Base-by-base conservation (phyloP, 345 rosid species). In the Abelmoschus esculentus region DNA sequence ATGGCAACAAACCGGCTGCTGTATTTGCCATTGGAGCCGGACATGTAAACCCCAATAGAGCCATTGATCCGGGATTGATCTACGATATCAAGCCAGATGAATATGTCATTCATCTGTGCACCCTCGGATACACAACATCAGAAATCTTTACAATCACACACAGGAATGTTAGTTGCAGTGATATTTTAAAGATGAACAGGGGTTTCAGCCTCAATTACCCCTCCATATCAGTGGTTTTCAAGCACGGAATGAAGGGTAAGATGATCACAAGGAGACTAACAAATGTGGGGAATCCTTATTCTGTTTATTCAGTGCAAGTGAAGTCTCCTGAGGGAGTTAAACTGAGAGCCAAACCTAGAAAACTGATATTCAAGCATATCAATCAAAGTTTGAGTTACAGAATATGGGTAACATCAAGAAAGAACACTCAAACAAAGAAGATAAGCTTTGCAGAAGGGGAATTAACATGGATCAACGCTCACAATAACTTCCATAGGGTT, bases 141-240 rank as follows among this genome's bases (percentile, higher is more conserved):
- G 93, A 93, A 18, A 76, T 91, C 73, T 75, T 89, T 71, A 74
- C 90, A 17, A 84, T 88, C 80, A 89, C 95, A 68, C 97, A 89
- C 52, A 85, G 79, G 76, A 91, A 91, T 28, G 76, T 87, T 3
- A 91, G 83, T 79, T 91, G 97, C 81, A 73, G 29, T 12, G 81
- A 71, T 19, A 62, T 77, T 31, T 59, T 74, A 53, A 66, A 50
- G 72, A 78, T 26, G 65, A 87, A 81, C 74, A 77, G 62, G 17
- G 89, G 96, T 26, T 88, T 91, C 82, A 83, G 81, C 77, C 97
- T 89, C 72, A 93, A 91, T 71, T 93, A 93, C 80, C 99, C 99
- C 0, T 83, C 99, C 11, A 84, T 89, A 12, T 86, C 99, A 0
- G 84, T 87, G 31, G 71, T 70, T n/a, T 89, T 91, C 75, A 86